Percentiles rank a stretch among this genome's conserved stretches.
Conservation (phyloP, 768 basidiomycete genomes). For the Russula earlei region DNA sequence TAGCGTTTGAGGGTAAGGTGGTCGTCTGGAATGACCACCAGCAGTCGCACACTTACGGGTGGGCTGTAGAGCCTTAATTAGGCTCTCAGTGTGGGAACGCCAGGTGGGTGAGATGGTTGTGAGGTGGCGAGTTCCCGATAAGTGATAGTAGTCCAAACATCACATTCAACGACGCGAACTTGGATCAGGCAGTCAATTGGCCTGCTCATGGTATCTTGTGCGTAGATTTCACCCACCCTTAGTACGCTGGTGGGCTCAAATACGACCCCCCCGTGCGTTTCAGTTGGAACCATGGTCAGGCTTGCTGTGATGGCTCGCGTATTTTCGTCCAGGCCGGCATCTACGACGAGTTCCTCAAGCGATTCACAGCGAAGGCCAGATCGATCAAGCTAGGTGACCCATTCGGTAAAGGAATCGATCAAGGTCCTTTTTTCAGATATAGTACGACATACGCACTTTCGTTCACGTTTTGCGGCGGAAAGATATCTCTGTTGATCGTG, state of each 20-base stretch:
- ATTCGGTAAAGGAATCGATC: conserved; percentile 46
- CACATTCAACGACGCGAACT: conserved; percentile 52
- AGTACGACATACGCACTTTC: conserved; percentile 50
- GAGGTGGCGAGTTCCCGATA: no score
- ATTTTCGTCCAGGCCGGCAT: conserved; percentile 71
- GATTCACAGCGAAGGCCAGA: conserved; percentile 46
- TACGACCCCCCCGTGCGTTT: no score
- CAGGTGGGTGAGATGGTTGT: no score
- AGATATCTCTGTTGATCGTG: no score
- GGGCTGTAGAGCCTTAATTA: no score
- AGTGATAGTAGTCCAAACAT: no score
- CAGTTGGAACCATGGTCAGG: conserved; percentile 68
- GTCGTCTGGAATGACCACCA: no score
- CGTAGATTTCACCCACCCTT: conserved; percentile 17
- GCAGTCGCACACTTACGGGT: no score
- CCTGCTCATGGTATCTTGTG: conserved; percentile 49
- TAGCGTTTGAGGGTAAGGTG: no score
- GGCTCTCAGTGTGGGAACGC: no score
- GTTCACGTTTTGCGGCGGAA: no score
- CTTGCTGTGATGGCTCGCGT: conserved; percentile 73
- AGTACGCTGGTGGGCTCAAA: not conserved
- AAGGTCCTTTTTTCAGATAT: conserved; percentile 70
- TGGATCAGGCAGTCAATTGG: conserved; percentile 50
- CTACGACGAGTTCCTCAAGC: conserved; percentile 65
- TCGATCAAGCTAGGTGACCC: conserved; percentile 61